phyloP scores from a whole-genome alignment of 768 basidiomycete species.

The Kwoniella europaea region DNA sequence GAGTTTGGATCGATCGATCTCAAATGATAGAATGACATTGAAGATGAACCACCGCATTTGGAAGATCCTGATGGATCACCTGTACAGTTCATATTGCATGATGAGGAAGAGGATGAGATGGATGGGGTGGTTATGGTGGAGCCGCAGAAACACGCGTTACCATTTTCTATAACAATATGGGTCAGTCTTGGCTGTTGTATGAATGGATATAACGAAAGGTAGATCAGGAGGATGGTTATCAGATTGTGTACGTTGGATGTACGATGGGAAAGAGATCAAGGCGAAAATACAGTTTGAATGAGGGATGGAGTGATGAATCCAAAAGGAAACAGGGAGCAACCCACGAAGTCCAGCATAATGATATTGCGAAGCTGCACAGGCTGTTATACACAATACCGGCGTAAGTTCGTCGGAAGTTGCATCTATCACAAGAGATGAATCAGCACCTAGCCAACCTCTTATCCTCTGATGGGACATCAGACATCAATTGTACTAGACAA shows the following conservation, averaged over 20 bases:
- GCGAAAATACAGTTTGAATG: too few species aligned
- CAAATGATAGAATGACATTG: constrained; percentile 9
- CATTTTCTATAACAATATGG: too few species aligned
- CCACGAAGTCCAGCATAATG: constrained; percentile 13
- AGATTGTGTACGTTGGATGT: not conserved
- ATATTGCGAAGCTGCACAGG: constrained; percentile 11
- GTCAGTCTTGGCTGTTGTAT: too few species aligned
- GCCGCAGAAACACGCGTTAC: constrained; percentile 15
- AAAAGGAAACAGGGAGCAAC: too few species aligned
- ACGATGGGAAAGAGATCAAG: too few species aligned
- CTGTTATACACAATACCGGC: constrained; percentile 1
- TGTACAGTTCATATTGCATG: not conserved
- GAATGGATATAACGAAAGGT: too few species aligned
- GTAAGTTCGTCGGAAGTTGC: constrained; percentile 18
- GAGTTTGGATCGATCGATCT: not conserved
- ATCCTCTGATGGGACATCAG: not conserved
- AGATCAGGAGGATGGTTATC: not conserved
- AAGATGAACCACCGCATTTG: constrained; percentile 2
- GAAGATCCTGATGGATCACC: not conserved
- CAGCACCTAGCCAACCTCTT: not conserved
- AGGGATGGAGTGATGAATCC: too few species aligned
- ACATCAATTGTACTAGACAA: not conserved
- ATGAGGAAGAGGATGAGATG: constrained; percentile 6
- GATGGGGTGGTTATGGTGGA: constrained; percentile 3
- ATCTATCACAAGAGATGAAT: not conserved